These are phyloP conservation scores for Carnegiea gigantea DNA, from an alignment of 179 eudicot genomes.

Conservation along the genomic window DNA sequence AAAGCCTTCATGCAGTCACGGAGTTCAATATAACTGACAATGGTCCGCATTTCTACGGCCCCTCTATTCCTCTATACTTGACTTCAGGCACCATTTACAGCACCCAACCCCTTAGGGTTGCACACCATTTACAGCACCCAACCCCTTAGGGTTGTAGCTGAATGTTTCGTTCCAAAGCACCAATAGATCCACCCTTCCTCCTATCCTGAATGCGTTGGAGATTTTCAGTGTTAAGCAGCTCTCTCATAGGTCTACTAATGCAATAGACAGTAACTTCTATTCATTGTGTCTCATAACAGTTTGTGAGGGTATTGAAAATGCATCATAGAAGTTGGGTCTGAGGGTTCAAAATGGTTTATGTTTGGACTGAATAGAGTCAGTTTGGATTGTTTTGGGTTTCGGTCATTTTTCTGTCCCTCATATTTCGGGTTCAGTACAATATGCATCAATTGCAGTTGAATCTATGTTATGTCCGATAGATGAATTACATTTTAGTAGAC, in stretches of 20 bases:
- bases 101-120: neutral
- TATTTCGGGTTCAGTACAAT: too few relatives aligned
- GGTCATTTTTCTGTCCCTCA: too few relatives aligned
- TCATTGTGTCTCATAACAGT: neutral
- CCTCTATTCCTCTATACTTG: constrained; percentile 26
- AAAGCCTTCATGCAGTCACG: constrained; percentile 13
- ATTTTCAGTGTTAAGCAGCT: neutral
- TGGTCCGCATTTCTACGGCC: constrained; percentile 6
- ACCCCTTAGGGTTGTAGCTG: neutral
- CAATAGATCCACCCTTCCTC: constrained; percentile 37
- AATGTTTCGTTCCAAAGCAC: constrained; percentile 23
- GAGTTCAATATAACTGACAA: constrained; percentile 36
- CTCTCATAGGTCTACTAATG: neutral
- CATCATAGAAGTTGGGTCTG: too few relatives aligned
- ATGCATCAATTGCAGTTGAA: too few relatives aligned
- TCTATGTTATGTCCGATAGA: too few relatives aligned
- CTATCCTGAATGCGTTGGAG: constrained; percentile 38
- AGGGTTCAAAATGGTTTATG: too few relatives aligned
- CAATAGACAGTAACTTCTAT: constrained; percentile 18
- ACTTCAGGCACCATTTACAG: neutral
- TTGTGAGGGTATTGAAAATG: neutral
- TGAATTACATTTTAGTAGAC: too few relatives aligned
- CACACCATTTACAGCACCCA: neutral
- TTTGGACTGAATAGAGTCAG: too few relatives aligned
- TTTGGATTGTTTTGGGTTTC: too few relatives aligned